Evolutionary conservation across 805 yeast genomes (phyloP).

Genomic region (Nematodospora valgi): DNA sequence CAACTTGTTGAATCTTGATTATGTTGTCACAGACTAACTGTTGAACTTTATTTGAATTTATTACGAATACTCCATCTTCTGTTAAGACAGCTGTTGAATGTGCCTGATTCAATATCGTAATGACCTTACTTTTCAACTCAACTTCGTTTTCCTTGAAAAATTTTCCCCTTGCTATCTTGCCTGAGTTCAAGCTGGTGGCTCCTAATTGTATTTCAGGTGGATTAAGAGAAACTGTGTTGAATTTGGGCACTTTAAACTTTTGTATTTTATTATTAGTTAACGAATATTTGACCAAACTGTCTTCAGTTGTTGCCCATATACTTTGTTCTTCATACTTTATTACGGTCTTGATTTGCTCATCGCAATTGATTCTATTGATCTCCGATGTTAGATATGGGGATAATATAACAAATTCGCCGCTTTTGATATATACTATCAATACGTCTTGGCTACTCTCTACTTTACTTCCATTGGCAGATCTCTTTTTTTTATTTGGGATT

Average conservation of each 20-base stretch:
- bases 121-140: not conserved
- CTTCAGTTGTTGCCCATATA: no score
- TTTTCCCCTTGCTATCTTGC: slow-evolving; percentile 1
- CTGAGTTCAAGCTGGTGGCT: no score
- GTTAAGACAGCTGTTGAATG: slow-evolving; percentile 4
- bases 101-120: not conserved
- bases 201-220: no score
- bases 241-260: no score
- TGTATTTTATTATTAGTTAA: no score
- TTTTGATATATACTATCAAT: not conserved
- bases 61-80: not conserved
- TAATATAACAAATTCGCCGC: slow-evolving; percentile 2
- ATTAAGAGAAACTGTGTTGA: no score
- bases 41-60: not conserved
- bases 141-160: slow-evolving; percentile 5
- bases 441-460: slow-evolving; percentile 2
- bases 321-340: no score
- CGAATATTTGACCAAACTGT: no score
- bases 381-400: slow-evolving; percentile 2
- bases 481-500: slow-evolving; percentile 1
- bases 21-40: not conserved
- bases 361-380: no score
- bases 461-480: slow-evolving; percentile 4
- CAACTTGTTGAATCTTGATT: no score
- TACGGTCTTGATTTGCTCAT: no score